phyloP scores from a whole-genome alignment of 306 rosid species.

The Benincasa hispida region DNA sequence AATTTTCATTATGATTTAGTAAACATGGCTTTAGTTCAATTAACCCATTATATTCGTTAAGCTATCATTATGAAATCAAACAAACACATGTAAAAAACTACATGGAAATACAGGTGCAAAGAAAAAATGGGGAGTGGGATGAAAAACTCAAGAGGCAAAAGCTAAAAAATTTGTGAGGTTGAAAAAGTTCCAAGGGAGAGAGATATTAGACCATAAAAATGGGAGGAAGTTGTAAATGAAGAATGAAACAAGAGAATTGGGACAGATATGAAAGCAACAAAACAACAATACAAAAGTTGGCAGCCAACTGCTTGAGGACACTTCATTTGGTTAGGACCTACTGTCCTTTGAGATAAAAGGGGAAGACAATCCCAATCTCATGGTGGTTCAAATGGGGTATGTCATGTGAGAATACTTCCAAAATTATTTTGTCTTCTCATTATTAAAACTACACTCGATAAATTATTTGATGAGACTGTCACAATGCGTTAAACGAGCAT shows the following conservation, averaged over 20 bases:
- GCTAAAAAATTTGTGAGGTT: not conserved
- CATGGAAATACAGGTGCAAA: not conserved
- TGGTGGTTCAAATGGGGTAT: constrained; percentile 7
- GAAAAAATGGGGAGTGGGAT: not conserved
- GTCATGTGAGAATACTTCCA: constrained; percentile 2
- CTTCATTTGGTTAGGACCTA: constrained; percentile 9
- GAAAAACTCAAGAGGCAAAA: not conserved
- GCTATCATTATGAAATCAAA: too few relatives aligned
- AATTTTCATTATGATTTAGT: too few relatives aligned
- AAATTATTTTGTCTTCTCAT: not conserved
- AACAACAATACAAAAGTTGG: not conserved
- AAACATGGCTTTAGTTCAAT: too few relatives aligned
- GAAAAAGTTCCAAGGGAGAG: not conserved
- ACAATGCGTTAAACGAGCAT: not conserved
- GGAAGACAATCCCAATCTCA: not conserved
- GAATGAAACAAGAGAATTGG: constrained; percentile 6
- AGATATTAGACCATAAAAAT: not conserved
- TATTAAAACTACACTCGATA: not conserved
- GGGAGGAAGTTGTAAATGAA: not conserved
- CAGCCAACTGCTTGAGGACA: constrained; percentile 10
- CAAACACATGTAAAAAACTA: too few relatives aligned
- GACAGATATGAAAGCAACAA: constrained; percentile 6
- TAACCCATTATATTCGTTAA: too few relatives aligned
- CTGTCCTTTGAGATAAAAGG: not conserved
- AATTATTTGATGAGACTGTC: not conserved